Conservation (phyloP, 306 rosid genomes). For the Macrotyloma uniflorum region DNA sequence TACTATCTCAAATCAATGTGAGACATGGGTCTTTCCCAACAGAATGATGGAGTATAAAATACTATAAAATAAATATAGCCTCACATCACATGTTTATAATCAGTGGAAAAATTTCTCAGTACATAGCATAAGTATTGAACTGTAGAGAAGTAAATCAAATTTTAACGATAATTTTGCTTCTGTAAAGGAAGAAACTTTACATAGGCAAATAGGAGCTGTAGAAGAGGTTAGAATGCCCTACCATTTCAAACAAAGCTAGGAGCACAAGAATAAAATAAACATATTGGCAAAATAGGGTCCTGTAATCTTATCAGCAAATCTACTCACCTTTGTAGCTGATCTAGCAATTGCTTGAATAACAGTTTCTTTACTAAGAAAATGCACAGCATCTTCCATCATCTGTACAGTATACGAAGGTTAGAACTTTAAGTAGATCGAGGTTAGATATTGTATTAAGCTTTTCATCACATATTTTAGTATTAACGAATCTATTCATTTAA, state of each 20-base stretch:
- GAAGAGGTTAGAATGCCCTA: not conserved
- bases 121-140: not conserved
- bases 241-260: not conserved
- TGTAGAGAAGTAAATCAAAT: slow-evolving; percentile 11
- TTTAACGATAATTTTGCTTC: not conserved
- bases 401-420: slow-evolving; percentile 43
- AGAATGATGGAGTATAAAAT: not conserved
- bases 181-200: not conserved
- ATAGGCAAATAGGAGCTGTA: not conserved
- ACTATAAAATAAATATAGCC: not conserved
- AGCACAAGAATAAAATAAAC: slow-evolving; percentile 24
- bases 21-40: not conserved
- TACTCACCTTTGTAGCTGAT: slow-evolving; percentile 92
- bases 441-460: slow-evolving; percentile 4
- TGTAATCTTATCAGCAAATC: not conserved
- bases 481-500: slow-evolving; percentile 20
- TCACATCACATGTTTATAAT: not conserved
- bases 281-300: not conserved
- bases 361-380: slow-evolving; percentile 95
- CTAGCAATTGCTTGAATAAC: slow-evolving; percentile 94
- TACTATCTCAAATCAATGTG: not conserved
- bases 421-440: slow-evolving; percentile 20
- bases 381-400: slow-evolving; percentile 99
- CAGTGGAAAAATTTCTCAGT: not conserved
- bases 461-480: slow-evolving; percentile 21